Percentiles rank a stretch among this genome's conserved stretches.
These are phyloP conservation scores for Pseudogymnoascus sp. DNA, from an alignment of 2,329 filamentous ascomycete genomes.

Conservation along the genomic window DNA sequence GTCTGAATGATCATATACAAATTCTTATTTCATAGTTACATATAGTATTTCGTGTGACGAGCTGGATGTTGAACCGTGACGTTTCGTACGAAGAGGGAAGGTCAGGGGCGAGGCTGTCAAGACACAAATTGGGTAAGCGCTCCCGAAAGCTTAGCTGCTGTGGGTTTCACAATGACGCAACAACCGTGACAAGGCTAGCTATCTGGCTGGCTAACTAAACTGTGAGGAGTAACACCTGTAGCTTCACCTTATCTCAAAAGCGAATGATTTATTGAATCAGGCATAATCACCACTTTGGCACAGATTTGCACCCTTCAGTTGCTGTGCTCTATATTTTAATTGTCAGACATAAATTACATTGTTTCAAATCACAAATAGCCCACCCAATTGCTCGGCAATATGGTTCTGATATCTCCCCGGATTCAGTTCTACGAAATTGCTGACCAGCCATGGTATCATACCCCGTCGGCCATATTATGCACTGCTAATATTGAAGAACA, in stretches of 20 bases:
- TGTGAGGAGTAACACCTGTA: not conserved
- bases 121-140: constrained; percentile 2
- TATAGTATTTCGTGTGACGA: not conserved
- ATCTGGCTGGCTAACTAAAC: not conserved
- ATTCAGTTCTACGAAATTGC: constrained; percentile 62
- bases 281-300: not conserved
- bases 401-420: constrained; percentile 47
- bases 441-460: constrained; percentile 53
- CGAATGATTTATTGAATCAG: not conserved
- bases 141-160: not conserved
- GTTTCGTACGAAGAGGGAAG: not conserved
- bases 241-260: not conserved
- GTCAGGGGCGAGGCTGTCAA: not conserved
- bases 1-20: not conserved
- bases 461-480: constrained; percentile 12
- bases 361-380: not conserved
- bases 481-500: constrained; percentile 27
- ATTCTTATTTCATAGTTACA: not conserved
- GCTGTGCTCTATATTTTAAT: not conserved
- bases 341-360: not conserved
- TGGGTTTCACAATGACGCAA: not conserved
- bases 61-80: not conserved
- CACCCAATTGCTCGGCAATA: constrained; percentile 21
- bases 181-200: not conserved
- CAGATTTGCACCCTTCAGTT: not conserved